Conservation (phyloP, 1,139 yeast genomes). For the Nakaseomyces uthaithaninus region DNA sequence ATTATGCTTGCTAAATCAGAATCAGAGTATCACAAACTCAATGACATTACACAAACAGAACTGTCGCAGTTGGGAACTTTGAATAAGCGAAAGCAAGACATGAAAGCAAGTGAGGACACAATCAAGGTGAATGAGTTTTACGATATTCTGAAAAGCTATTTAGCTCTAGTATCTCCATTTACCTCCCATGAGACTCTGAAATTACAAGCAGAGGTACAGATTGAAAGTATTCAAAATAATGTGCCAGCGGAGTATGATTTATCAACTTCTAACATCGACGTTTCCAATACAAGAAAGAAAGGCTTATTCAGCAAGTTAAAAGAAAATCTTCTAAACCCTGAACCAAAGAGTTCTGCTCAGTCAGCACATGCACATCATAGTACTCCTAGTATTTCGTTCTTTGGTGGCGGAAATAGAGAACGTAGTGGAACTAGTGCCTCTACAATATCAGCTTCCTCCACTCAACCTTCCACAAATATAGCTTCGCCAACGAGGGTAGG, state of each 20-base stretch:
- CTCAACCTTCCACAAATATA: not conserved
- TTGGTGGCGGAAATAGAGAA: constrained; percentile 24
- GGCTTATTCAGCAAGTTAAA: constrained; percentile 42
- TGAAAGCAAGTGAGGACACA: constrained; percentile 29
- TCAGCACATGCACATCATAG: not conserved
- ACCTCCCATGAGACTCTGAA: constrained; percentile 67
- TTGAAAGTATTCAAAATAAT: constrained; percentile 81
- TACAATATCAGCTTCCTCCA: not conserved
- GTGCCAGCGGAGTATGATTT: constrained; percentile 34
- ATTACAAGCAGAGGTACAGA: constrained; percentile 72
- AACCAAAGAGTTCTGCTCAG: constrained; percentile 8
- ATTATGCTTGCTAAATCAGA: constrained; percentile 47
- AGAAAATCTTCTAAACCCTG: constrained; percentile 21
- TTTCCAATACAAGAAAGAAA: constrained; percentile 50
- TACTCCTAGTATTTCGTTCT: constrained; percentile 15
- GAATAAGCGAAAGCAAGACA: constrained; percentile 35
- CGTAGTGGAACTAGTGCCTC: constrained; percentile 5
- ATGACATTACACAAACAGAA: constrained; percentile 33
- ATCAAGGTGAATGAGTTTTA: constrained; percentile 43
- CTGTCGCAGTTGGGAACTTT: constrained; percentile 31
- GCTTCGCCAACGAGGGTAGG: not conserved
- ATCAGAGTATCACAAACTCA: constrained; percentile 38
- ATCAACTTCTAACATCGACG: constrained; percentile 56
- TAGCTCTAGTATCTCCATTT: constrained; percentile 52
- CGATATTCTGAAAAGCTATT: constrained; percentile 46